Evolutionary conservation across 1,284 basidiomycete genomes (phyloP).

Genomic region (Cutaneotrichosporon sp.): DNA sequence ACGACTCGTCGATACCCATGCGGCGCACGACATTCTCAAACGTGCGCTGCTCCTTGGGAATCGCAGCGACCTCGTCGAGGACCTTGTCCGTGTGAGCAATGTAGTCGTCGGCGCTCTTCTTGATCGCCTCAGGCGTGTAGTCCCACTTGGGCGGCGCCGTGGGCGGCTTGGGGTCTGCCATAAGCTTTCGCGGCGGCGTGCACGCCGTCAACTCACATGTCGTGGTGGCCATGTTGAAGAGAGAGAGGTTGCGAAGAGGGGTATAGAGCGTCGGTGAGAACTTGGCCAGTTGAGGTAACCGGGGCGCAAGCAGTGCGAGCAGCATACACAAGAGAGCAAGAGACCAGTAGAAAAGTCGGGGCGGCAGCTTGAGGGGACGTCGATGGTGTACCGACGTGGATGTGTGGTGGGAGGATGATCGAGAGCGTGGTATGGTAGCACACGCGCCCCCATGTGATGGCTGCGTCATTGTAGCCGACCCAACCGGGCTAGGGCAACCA

Average conservation of each 20-base stretch:
- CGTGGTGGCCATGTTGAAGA: conserved; percentile 1
- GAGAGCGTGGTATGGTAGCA: no score
- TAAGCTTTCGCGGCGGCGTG: no score
- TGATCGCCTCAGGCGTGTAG: conserved; percentile 11
- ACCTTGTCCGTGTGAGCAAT: conserved; percentile 5
- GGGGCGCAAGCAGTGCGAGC: not conserved
- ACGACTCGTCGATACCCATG: conserved; percentile 8
- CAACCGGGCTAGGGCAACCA: no score
- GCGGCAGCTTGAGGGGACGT: no score
- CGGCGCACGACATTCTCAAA: conserved; percentile 15
- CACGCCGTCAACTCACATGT: conserved; percentile 1
- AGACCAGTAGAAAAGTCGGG: not conserved
- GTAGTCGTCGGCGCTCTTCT: conserved; percentile 6
- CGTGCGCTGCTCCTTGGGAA: conserved; percentile 18
- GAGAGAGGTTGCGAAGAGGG: not conserved
- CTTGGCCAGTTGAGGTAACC: not conserved
- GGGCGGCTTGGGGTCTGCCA: conserved; percentile 14
- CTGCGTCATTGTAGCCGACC: no score
- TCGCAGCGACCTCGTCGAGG: conserved; percentile 11
- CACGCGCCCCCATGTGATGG: no score
- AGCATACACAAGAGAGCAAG: conserved; percentile 1
- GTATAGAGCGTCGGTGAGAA: not conserved
- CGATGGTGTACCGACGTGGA: no score
- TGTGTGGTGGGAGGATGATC: no score
- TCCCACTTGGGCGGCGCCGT: conserved; percentile 14